Percentiles rank a stretch among this genome's conserved stretches.
Evolutionary conservation across 495 filamentous ascomycete species (phyloP).

Genomic region (Niebla homalea): DNA sequence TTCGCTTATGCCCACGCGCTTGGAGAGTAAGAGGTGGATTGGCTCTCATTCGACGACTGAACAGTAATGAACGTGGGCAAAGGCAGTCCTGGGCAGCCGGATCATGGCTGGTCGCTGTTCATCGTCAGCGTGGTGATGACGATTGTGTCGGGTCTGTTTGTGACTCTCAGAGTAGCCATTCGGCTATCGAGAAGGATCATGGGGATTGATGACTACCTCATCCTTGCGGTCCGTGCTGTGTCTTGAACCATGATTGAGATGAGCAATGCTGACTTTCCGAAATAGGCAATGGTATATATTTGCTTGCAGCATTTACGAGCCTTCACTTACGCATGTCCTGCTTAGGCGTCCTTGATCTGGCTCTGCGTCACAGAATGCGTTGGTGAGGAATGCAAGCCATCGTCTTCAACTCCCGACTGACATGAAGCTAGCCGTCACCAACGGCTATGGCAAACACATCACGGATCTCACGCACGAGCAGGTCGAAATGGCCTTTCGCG

Average conservation of each 20-base stretch:
- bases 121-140: background rate
- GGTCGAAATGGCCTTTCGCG: background rate
- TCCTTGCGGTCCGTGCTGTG: background rate
- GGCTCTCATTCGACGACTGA: no score
- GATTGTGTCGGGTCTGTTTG: background rate
- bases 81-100: background rate
- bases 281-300: no score
- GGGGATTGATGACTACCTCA: background rate
- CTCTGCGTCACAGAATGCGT: background rate
- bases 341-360: background rate
- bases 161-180: background rate
- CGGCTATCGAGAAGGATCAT: background rate
- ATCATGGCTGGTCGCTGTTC: background rate
- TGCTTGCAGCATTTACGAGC: no score
- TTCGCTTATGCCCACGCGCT: no score
- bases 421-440: background rate
- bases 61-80: background rate
- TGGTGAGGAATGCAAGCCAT: background rate
- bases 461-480: background rate
- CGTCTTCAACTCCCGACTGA: background rate
- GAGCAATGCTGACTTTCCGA: no score
- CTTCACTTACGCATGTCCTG: no score
- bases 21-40: no score
- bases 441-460: background rate
- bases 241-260: no score